These are phyloP conservation scores for Phytophthora quininea DNA, from an alignment of 352 stramenopile species.

Conservation along the genomic window DNA sequence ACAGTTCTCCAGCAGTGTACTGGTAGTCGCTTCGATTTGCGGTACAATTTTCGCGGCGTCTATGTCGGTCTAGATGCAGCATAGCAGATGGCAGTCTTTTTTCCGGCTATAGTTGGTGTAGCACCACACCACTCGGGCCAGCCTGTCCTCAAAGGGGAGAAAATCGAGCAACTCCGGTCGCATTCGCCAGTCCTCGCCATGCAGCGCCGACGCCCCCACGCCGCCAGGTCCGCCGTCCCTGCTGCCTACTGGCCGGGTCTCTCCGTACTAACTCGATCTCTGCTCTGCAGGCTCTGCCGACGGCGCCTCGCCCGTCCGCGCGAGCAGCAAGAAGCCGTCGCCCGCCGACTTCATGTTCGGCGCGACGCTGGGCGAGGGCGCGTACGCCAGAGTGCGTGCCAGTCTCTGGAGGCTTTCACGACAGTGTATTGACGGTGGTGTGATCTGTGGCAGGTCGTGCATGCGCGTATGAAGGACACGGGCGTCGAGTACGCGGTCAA, in stretches of 20 bases:
- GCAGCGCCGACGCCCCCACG: slow-evolving; percentile 32
- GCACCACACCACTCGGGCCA: slow-evolving; percentile 31
- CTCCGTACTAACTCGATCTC: neutral
- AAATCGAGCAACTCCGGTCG: slow-evolving; percentile 37
- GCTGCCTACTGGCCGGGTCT: neutral
- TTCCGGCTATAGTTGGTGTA: slow-evolving; percentile 5
- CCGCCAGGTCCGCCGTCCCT: slow-evolving; percentile 34
- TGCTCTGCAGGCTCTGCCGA: slow-evolving; percentile 36
- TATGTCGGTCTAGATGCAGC: neutral
- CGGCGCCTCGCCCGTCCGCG: slow-evolving; percentile 43
- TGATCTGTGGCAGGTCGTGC: slow-evolving; percentile 57
- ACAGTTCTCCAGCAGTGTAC: neutral
- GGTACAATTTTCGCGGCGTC: slow-evolving; percentile 1
- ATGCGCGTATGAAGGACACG: slow-evolving; percentile 90
- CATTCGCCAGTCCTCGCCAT: slow-evolving; percentile 19
- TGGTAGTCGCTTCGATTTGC: neutral
- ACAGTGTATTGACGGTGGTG: neutral
- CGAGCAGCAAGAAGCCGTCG: slow-evolving; percentile 72
- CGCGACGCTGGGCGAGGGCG: slow-evolving; percentile 84
- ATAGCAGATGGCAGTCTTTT: neutral
- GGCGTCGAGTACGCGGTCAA: slow-evolving; percentile 89
- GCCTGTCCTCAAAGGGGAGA: slow-evolving; percentile 27
- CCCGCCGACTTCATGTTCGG: slow-evolving; percentile 92
- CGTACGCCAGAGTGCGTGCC: slow-evolving; percentile 76
- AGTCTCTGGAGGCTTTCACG: neutral